Conservation (phyloP, 768 basidiomycete genomes). For the Gautieria morchelliformis region DNA sequence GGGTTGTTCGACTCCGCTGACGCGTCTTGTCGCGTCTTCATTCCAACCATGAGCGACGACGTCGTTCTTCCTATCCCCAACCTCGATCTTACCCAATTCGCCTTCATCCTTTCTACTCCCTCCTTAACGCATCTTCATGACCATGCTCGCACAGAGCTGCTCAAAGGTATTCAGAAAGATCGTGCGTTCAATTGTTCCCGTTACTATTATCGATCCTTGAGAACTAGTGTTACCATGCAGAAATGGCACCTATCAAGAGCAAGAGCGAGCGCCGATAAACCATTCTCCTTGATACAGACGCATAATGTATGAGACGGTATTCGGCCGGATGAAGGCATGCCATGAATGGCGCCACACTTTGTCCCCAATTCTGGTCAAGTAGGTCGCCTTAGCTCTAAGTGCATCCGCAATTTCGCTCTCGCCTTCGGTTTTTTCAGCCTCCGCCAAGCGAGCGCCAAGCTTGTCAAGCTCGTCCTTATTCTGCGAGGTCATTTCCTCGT, state of each 20-base stretch:
- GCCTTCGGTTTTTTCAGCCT: conserved; percentile 91
- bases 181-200: conserved; percentile 36
- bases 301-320: too few species aligned
- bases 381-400: conserved; percentile 73
- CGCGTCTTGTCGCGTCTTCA: background rate
- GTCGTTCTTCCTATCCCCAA: conserved; percentile 81
- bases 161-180: conserved; percentile 72
- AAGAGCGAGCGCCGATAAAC: conserved; percentile 69
- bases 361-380: conserved; percentile 84
- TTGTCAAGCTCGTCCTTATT: conserved; percentile 66
- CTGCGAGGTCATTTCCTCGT: conserved; percentile 46
- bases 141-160: conserved; percentile 50
- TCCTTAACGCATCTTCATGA: conserved; percentile 56
- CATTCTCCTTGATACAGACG: conserved; percentile 47
- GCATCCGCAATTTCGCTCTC: conserved; percentile 81
- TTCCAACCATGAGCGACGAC: conserved; percentile 68
- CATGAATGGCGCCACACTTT: conserved; percentile 29
- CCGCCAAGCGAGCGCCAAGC: conserved; percentile 69
- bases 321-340: background rate
- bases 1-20: too few species aligned
- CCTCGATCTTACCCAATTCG: conserved; percentile 67
- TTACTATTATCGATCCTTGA: background rate
- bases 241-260: conserved; percentile 86
- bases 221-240: conserved; percentile 26
- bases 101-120: conserved; percentile 62